These are phyloP conservation scores for Lactarius pseudohatsudake DNA, from an alignment of 768 basidiomycete genomes.

Conservation along the genomic window DNA sequence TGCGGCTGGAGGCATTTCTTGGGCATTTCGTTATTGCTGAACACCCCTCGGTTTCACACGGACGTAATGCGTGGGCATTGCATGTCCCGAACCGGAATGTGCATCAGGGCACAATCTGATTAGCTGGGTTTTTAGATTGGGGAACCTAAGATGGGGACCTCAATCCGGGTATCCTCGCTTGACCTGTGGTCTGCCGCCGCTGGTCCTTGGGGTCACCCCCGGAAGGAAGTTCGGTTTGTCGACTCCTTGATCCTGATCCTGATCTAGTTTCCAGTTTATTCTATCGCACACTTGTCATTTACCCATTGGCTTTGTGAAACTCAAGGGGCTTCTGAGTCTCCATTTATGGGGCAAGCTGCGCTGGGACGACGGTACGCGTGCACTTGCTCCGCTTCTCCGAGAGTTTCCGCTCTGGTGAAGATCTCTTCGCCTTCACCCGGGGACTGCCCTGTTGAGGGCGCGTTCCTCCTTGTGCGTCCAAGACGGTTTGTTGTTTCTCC, in stretches of 20 bases:
- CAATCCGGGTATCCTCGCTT: conserved; percentile 2
- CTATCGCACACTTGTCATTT: conserved; percentile 11
- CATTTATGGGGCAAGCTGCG: conserved; percentile 15
- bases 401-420: conserved; percentile 8
- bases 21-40: neutral
- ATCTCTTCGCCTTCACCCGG: conserved; percentile 18
- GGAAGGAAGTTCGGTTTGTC: conserved; percentile 6
- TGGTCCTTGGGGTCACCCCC: conserved; percentile 6
- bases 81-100: neutral
- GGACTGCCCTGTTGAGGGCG: neutral
- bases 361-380: conserved; percentile 1
- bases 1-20: neutral
- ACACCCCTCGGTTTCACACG: conserved; percentile 11
- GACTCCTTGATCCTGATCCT: conserved; percentile 8
- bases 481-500: conserved; percentile 1
- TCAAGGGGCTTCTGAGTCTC: neutral
- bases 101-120: conserved; percentile 10
- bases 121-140: conserved; percentile 1
- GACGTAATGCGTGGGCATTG: conserved; percentile 11
- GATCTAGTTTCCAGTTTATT: neutral
- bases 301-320: conserved; percentile 18
- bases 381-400: conserved; percentile 13
- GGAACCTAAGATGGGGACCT: neutral
- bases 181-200: neutral
- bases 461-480: conserved; percentile 4